Evolutionary conservation across 2,329 filamentous ascomycete genomes (phyloP).

Genomic region (Eutypa lata): DNA sequence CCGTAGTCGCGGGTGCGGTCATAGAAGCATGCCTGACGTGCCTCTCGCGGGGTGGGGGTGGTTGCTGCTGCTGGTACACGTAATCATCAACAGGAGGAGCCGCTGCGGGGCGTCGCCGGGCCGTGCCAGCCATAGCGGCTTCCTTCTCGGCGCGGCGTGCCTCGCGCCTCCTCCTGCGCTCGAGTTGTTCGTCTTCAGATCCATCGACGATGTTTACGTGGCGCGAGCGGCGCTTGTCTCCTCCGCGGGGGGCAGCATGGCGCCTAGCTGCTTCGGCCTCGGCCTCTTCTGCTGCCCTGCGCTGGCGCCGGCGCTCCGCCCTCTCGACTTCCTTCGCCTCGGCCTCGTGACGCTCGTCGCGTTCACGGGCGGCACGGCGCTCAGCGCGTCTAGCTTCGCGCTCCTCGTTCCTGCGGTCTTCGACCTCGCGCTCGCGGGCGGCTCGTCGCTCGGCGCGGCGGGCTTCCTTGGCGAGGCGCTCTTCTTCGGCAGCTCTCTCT

Average conservation of each 20-base stretch:
- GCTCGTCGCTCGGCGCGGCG: constrained; percentile 52
- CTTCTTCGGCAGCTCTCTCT: constrained; percentile 50
- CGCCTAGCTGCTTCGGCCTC: constrained; percentile 44
- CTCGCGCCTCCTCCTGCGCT: constrained; percentile 52
- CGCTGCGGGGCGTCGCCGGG: constrained; percentile 39
- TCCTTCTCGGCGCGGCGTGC: constrained; percentile 45
- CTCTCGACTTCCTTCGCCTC: constrained; percentile 37
- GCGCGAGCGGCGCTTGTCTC: constrained; percentile 48
- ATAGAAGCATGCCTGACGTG: constrained; percentile 24
- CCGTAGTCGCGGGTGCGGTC: constrained; percentile 9
- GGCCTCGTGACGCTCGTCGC: constrained; percentile 47
- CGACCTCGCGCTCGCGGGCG: constrained; percentile 54
- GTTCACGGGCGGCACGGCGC: constrained; percentile 44
- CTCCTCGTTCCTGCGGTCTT: constrained; percentile 53
- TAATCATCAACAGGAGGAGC: constrained; percentile 43
- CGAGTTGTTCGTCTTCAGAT: constrained; percentile 42
- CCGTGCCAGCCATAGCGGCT: constrained; percentile 11
- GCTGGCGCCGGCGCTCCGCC: constrained; percentile 36
- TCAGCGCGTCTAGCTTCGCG: constrained; percentile 58
- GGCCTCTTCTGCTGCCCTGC: constrained; percentile 37
- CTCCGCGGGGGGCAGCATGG: constrained; percentile 34
- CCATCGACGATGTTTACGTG: constrained; percentile 31
- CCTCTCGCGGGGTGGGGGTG: constrained; percentile 39
- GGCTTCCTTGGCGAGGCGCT: constrained; percentile 52
- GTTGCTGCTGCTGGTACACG: no score